Percentiles rank a stretch among this genome's conserved stretches.
These are phyloP conservation scores for Zymoseptoria ardabiliae DNA, from an alignment of 2,329 filamentous ascomycete species.

Conservation along the genomic window DNA sequence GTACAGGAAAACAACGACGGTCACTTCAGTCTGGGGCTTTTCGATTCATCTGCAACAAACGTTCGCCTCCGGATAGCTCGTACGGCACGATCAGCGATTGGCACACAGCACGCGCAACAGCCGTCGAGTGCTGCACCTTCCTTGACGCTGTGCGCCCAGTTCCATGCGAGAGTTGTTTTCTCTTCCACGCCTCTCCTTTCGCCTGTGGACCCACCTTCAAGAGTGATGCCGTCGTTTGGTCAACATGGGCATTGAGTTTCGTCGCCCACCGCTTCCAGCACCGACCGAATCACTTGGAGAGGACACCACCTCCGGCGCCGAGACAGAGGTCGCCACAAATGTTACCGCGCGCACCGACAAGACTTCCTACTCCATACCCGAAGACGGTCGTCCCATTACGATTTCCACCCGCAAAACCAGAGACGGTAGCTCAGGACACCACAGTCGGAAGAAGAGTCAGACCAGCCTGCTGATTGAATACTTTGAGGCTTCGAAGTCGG, in stretches of 20 bases:
- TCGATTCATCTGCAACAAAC: neutral
- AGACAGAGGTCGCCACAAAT: conserved; percentile 55
- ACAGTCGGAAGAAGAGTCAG: conserved; percentile 59
- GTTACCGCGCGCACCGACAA: conserved; percentile 60
- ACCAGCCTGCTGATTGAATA: conserved; percentile 92
- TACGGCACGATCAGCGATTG: neutral
- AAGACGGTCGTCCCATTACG: conserved; percentile 85
- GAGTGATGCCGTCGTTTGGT: neutral
- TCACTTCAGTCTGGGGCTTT: neutral
- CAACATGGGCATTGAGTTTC: conserved; percentile 38
- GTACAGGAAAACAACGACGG: neutral
- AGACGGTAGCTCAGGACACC: conserved; percentile 46
- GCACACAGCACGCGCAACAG: neutral
- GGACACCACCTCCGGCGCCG: conserved; percentile 32
- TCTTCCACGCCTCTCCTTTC: neutral
- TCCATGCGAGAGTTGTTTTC: neutral
- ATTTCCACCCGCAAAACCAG: conserved; percentile 65
- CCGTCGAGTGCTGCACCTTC: neutral
- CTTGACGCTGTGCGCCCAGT: neutral
- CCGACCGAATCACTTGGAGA: conserved; percentile 65
- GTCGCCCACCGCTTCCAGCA: conserved; percentile 59
- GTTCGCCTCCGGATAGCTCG: neutral
- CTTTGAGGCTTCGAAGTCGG: conserved; percentile 72
- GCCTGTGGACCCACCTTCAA: neutral
- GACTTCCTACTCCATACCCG: conserved; percentile 71